phyloP scores from a whole-genome alignment of 148 eudicot genomes.

The Heliamphora exappendiculata region DNA sequence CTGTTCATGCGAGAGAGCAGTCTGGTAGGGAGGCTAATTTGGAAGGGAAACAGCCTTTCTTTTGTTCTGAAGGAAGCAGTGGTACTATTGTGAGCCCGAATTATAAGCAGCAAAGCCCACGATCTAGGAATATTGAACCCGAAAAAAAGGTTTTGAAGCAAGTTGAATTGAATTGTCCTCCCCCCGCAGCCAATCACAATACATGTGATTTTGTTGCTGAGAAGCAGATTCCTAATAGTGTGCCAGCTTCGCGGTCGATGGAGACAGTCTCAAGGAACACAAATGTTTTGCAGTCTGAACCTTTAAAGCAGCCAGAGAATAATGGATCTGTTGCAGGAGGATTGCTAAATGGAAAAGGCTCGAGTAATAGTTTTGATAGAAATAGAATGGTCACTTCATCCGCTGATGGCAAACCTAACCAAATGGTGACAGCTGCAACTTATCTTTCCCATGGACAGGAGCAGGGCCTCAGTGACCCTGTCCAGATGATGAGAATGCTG shows the following conservation, averaged over 20 bases:
- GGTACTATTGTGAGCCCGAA: slow-evolving; percentile 17
- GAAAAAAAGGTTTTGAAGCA: slow-evolving; percentile 31
- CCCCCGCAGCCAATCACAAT: slow-evolving; percentile 32
- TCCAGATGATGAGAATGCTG: slow-evolving; percentile 73
- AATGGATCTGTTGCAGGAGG: slow-evolving; percentile 37
- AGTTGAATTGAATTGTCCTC: slow-evolving; percentile 51
- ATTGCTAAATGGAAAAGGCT: slow-evolving; percentile 26
- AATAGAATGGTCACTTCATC: slow-evolving; percentile 26
- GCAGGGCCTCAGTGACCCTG: slow-evolving; percentile 79
- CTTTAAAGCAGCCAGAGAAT: slow-evolving; percentile 37
- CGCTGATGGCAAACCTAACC: slow-evolving; percentile 20
- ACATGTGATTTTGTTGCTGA: slow-evolving; percentile 19
- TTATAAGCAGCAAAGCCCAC: slow-evolving; percentile 30
- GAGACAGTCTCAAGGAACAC: slow-evolving; percentile 26
- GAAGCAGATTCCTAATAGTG: slow-evolving; percentile 26
- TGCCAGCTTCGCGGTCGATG: slow-evolving; percentile 20
- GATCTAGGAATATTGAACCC: slow-evolving; percentile 30
- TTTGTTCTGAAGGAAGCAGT: slow-evolving; percentile 31
- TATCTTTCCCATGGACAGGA: slow-evolving; percentile 41
- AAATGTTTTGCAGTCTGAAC: slow-evolving; percentile 32
- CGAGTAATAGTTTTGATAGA: slow-evolving; percentile 27
- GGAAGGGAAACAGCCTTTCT: slow-evolving; percentile 26
- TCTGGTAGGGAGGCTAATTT: slow-evolving; percentile 24
- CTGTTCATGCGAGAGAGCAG: slow-evolving; percentile 19
- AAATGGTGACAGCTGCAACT: slow-evolving; percentile 17